A percentile compares a stretch with the other conserved stretches of the same genome.
Conservation (phyloP, 2,329 filamentous ascomycete genomes). For the Botrytis tulipae region DNA sequence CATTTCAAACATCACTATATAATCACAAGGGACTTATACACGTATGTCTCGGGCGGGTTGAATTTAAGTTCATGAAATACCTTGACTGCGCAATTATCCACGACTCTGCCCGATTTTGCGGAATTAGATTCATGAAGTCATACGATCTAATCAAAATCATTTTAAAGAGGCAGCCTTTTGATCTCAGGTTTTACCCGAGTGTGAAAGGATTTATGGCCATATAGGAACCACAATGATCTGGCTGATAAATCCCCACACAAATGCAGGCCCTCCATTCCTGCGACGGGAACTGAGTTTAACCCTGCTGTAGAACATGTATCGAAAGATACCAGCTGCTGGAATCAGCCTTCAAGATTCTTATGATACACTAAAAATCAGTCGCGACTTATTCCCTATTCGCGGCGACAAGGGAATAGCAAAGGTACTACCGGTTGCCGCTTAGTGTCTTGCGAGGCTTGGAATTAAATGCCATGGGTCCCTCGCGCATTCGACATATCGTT, state of each 20-base stretch:
- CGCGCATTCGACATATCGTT: background rate
- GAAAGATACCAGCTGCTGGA: background rate
- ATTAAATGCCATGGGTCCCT: background rate
- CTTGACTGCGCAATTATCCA: background rate
- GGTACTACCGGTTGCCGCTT: background rate
- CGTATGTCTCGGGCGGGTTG: background rate
- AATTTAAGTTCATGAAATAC: background rate
- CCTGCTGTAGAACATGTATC: background rate
- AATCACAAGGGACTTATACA: background rate
- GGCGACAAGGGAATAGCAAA: background rate
- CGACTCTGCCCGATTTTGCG: background rate
- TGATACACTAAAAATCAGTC: background rate
- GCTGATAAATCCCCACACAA: background rate
- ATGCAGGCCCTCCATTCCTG: background rate
- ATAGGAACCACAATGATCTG: background rate
- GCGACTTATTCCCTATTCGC: background rate
- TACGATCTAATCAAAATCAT: background rate
- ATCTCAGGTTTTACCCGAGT: background rate
- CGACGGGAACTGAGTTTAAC: background rate
- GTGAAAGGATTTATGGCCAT: background rate
- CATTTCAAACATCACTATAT: background rate
- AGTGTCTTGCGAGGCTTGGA: background rate
- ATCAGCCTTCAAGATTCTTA: background rate
- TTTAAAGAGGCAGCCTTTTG: background rate
- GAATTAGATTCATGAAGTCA: background rate